Evolutionary conservation across 108 stramenopile genomes (phyloP).

Genomic region (Nannochloropsis granulata): DNA sequence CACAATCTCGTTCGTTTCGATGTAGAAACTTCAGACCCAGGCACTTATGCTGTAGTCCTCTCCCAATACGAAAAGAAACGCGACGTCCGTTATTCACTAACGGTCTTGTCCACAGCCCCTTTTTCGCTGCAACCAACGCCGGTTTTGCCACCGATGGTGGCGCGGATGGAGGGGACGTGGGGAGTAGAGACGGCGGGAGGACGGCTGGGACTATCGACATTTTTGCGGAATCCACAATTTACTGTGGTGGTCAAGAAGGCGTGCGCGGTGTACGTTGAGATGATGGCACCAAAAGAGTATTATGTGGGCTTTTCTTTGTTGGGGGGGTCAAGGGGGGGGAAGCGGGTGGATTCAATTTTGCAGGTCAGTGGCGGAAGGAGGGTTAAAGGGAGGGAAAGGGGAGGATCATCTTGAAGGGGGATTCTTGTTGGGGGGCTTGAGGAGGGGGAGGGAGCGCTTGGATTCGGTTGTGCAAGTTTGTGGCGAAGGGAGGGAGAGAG

Average conservation of each 20-base stretch:
- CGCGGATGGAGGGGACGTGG: not conserved
- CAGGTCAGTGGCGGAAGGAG: not conserved
- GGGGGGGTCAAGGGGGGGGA: not conserved
- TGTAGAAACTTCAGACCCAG: not conserved
- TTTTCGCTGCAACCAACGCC: conserved; percentile 13
- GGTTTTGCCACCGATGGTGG: not conserved
- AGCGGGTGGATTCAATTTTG: not conserved
- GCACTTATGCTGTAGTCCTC: conserved; percentile 34
- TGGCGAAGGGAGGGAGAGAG: no score
- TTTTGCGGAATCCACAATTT: not conserved
- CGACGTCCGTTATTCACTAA: conserved; percentile 30
- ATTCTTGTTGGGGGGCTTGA: no score
- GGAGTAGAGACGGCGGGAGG: not conserved
- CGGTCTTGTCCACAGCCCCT: conserved; percentile 13
- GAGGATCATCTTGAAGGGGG: no score
- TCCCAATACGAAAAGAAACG: conserved; percentile 39
- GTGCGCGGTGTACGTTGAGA: not conserved
- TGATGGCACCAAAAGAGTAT: not conserved
- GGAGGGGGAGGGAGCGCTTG: no score
- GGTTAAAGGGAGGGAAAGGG: no score
- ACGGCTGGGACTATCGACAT: not conserved
- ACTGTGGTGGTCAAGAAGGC: not conserved
- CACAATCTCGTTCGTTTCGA: conserved; percentile 27
- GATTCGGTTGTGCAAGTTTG: no score
- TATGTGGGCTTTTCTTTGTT: not conserved